These are phyloP conservation scores for Fusarium miscanthi DNA, from an alignment of 2,329 filamentous ascomycete genomes.

Conservation along the genomic window DNA sequence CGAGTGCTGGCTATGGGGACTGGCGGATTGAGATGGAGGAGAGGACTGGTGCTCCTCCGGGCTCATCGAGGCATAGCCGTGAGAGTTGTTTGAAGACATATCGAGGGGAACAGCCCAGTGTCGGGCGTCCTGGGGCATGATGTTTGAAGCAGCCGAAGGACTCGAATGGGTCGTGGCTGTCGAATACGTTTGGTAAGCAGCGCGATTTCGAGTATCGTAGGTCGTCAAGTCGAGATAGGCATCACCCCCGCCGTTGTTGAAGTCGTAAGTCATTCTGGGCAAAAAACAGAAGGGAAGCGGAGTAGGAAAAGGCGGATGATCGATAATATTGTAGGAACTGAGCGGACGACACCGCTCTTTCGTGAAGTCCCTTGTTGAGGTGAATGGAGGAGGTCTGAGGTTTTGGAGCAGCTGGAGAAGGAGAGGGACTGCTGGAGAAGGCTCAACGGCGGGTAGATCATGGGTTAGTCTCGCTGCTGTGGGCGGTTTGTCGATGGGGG, in stretches of 20 bases:
- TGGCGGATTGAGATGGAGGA: conserved; percentile 62
- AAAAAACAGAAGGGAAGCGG: conserved; percentile 50
- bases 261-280: conserved; percentile 68
- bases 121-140: conserved; percentile 51
- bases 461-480: conserved; percentile 41
- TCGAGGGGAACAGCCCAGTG: conserved; percentile 66
- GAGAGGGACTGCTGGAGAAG: conserved; percentile 43
- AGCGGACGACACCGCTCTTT: conserved; percentile 60
- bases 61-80: conserved; percentile 60
- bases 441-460: conserved; percentile 41
- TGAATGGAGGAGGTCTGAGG: conserved; percentile 47
- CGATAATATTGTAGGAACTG: conserved; percentile 52
- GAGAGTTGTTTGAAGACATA: conserved; percentile 58
- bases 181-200: conserved; percentile 52
- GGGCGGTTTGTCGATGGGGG: conserved; percentile 47
- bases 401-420: conserved; percentile 45
- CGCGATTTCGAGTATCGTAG: conserved; percentile 68
- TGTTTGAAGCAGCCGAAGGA: conserved; percentile 48
- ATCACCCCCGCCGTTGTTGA: conserved; percentile 67
- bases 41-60: conserved; percentile 63
- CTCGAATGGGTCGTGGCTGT: conserved; percentile 48
- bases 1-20: conserved; percentile 63
- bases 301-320: conserved; percentile 44
- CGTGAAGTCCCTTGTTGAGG: conserved; percentile 48
- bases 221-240: conserved; percentile 68